A percentile compares a stretch with the other conserved stretches of the same genome.
Conservation (phyloP, 208 protist genomes). For the Porcisia deanei region DNA sequence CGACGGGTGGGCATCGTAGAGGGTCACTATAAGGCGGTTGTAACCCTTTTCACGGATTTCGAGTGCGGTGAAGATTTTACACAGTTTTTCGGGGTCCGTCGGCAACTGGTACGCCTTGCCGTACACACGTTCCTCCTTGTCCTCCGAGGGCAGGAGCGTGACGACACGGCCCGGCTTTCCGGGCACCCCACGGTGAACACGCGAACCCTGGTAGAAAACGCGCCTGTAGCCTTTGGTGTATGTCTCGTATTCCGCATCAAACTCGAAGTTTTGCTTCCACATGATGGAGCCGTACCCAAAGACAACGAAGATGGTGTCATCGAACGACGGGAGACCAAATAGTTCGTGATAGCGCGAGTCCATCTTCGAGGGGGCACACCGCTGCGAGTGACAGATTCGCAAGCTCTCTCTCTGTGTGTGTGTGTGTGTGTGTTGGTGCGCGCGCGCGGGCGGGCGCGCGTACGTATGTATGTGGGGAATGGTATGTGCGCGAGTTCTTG, state of each 20-base stretch:
- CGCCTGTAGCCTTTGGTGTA: constrained; percentile 73
- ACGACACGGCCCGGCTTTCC: constrained; percentile 74
- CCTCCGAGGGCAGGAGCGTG: constrained; percentile 56
- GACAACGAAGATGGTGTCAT: constrained; percentile 58
- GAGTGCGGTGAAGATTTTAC: constrained; percentile 50
- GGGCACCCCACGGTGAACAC: constrained; percentile 72
- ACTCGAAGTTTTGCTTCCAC: constrained; percentile 89
- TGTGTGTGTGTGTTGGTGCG: neutral
- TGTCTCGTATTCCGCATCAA: constrained; percentile 49
- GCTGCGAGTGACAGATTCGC: constrained; percentile 1
- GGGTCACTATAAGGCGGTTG: constrained; percentile 44
- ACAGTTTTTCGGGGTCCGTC: constrained; percentile 38
- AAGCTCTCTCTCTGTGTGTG: neutral
- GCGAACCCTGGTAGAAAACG: constrained; percentile 81
- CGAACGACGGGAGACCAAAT: constrained; percentile 48
- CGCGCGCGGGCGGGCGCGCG: too few relatives aligned
- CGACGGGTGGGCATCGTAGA: constrained; percentile 39
- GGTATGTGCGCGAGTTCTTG: too few relatives aligned
- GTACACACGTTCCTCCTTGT: constrained; percentile 49
- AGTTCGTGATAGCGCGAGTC: constrained; percentile 26
- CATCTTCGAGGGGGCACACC: neutral
- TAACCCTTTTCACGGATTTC: constrained; percentile 75
- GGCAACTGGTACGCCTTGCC: constrained; percentile 81
- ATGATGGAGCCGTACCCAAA: constrained; percentile 88
- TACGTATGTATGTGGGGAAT: too few relatives aligned